These are phyloP conservation scores for Ensete glaucum DNA, from an alignment of 176 grass and related monocot genomes.

Conservation along the genomic window DNA sequence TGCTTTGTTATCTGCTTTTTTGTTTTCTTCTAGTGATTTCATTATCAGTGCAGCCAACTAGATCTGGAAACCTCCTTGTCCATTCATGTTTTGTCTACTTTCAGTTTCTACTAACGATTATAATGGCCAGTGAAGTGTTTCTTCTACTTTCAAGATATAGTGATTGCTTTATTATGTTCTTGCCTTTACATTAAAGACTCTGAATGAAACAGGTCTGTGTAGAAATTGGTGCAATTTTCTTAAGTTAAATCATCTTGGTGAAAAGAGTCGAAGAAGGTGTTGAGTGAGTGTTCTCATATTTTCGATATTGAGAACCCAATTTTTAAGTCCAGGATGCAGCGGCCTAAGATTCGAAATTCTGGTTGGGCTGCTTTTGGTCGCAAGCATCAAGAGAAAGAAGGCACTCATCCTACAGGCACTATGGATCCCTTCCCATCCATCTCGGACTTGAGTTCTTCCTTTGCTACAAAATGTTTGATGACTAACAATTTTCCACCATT, in stretches of 20 bases:
- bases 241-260: background rate
- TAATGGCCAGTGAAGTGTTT: background rate
- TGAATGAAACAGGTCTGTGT: background rate
- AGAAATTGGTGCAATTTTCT: background rate
- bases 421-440: constrained; percentile 54
- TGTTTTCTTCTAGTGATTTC: too few relatives aligned
- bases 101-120: background rate
- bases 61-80: too few relatives aligned
- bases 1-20: too few relatives aligned
- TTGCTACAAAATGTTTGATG: constrained; percentile 19
- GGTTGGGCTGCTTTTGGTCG: constrained; percentile 88
- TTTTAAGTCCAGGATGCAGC: constrained; percentile 36
- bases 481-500: constrained; percentile 19
- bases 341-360: constrained; percentile 33
- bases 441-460: constrained; percentile 17
- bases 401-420: constrained; percentile 12
- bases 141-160: background rate
- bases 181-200: background rate
- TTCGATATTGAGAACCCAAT: constrained; percentile 3
- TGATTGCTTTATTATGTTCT: background rate
- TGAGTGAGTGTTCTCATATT: constrained; percentile 2
- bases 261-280: background rate
- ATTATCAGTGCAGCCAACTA: too few relatives aligned
- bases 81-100: too few relatives aligned
- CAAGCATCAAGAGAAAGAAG: constrained; percentile 33